phyloP scores from a whole-genome alignment of 164 flowering plant genomes.

The Malania oleifera region DNA sequence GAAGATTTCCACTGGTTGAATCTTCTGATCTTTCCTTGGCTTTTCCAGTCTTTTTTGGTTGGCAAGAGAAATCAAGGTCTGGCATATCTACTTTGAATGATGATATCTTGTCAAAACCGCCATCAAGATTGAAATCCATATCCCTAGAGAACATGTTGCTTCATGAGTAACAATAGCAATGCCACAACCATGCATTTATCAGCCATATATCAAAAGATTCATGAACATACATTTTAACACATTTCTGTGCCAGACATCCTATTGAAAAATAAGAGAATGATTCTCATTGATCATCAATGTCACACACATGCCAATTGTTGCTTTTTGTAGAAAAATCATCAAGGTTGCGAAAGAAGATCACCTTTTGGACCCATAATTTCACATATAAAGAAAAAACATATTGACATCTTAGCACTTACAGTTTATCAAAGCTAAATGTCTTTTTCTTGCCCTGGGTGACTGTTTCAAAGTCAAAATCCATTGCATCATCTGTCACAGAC shows the following conservation, averaged over 20 bases:
- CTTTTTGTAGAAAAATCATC: too few relatives aligned
- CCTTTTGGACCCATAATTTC: too few relatives aligned
- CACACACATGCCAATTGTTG: too few relatives aligned
- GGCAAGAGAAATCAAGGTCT: slow-evolving; percentile 73
- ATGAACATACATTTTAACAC: not conserved
- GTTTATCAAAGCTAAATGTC: slow-evolving; percentile 55
- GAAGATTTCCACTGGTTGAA: slow-evolving; percentile 30
- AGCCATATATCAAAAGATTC: not conserved
- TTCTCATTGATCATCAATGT: not conserved
- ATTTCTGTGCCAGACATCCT: not conserved
- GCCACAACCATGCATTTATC: not conserved
- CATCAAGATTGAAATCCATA: slow-evolving; percentile 77
- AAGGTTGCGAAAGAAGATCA: too few relatives aligned
- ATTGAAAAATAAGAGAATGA: not conserved
- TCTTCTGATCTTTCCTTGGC: slow-evolving; percentile 42
- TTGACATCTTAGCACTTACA: too few relatives aligned
- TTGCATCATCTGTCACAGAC: slow-evolving; percentile 38
- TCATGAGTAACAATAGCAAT: slow-evolving; percentile 9
- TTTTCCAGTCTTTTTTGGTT: slow-evolving; percentile 43
- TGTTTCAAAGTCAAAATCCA: slow-evolving; percentile 56
- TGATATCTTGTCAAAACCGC: slow-evolving; percentile 65
- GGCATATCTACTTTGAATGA: slow-evolving; percentile 83
- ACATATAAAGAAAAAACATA: too few relatives aligned
- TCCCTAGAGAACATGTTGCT: slow-evolving; percentile 44
- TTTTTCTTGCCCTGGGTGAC: slow-evolving; percentile 50